Conservation (phyloP, 176 grass and related monocot species). For the Panicum miliaceum region DNA sequence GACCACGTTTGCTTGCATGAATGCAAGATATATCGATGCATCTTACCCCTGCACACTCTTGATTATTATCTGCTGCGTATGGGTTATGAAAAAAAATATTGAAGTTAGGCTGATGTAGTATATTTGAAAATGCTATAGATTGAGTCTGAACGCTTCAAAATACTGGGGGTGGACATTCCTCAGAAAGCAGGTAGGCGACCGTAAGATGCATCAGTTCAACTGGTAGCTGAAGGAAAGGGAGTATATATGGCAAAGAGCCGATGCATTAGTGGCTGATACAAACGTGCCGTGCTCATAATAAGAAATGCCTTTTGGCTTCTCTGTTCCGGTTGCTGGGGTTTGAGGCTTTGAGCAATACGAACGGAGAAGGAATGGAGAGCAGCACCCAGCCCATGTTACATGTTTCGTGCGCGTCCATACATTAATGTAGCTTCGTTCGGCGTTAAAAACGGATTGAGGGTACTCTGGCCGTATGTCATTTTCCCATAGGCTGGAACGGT, state of each 20-base stretch:
- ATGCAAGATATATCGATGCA: too few species aligned
- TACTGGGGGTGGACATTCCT: not conserved
- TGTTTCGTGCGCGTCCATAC: conserved; percentile 27
- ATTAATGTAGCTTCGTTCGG: conserved; percentile 26
- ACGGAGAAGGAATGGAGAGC: not conserved
- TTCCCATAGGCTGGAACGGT: conserved; percentile 16
- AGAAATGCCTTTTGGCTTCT: not conserved
- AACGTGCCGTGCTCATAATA: not conserved
- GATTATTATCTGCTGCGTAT: not conserved
- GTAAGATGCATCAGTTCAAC: not conserved
- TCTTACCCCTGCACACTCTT: not conserved
- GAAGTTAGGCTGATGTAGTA: not conserved
- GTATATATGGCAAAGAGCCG: too few species aligned
- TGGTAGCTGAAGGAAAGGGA: not conserved
- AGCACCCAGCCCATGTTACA: conserved; percentile 31
- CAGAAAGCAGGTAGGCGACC: not conserved
- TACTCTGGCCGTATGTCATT: conserved; percentile 25
- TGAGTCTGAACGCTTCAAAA: conserved; percentile 2
- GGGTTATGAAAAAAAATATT: not conserved
- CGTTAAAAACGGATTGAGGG: conserved; percentile 19
- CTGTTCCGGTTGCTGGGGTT: not conserved
- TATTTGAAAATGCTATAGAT: conserved; percentile 23
- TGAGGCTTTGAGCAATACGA: not conserved
- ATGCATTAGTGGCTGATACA: not conserved
- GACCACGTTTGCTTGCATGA: not conserved